Evolutionary conservation across 2,329 filamentous ascomycete genomes (phyloP).

Genomic region (Claviceps lovelessii): DNA sequence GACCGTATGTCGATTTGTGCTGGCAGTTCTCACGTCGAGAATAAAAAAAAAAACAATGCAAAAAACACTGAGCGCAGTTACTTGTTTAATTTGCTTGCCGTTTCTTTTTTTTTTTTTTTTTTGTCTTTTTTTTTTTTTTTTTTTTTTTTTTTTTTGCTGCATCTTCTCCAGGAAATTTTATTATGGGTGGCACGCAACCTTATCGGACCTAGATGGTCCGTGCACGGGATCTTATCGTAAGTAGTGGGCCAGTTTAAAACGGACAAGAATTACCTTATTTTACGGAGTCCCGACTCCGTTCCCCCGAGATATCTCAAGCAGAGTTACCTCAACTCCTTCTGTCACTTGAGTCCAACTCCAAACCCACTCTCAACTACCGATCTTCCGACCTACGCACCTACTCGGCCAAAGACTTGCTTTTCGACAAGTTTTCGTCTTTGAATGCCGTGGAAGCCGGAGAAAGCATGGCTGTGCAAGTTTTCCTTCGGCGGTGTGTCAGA

Average conservation of each 20-base stretch:
- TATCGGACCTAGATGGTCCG: slow-evolving; percentile 1
- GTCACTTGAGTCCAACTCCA: no score
- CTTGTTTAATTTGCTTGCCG: not conserved
- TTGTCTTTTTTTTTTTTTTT: not conserved
- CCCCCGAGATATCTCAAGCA: no score
- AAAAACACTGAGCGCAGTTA: not conserved
- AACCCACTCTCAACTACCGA: not conserved
- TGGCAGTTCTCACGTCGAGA: not conserved
- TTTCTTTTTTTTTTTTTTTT: not conserved
- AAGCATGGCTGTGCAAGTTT: not conserved
- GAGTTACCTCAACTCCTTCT: no score
- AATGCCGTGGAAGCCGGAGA: not conserved
- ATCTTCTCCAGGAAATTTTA: slow-evolving; percentile 2
- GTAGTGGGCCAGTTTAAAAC: not conserved
- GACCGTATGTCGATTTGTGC: not conserved
- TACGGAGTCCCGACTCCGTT: not conserved
- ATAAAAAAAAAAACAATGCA: not conserved
- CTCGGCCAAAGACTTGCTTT: not conserved
- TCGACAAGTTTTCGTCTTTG: not conserved
- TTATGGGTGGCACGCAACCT: not conserved
- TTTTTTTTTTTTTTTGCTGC: not conserved
- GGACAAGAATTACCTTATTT: not conserved
- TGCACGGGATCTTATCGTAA: slow-evolving; percentile 1
- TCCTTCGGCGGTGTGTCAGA: not conserved
- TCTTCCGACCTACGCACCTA: not conserved